Conservation (phyloP, 2,329 filamentous ascomycete species). For the Diaporthe citriasiana region DNA sequence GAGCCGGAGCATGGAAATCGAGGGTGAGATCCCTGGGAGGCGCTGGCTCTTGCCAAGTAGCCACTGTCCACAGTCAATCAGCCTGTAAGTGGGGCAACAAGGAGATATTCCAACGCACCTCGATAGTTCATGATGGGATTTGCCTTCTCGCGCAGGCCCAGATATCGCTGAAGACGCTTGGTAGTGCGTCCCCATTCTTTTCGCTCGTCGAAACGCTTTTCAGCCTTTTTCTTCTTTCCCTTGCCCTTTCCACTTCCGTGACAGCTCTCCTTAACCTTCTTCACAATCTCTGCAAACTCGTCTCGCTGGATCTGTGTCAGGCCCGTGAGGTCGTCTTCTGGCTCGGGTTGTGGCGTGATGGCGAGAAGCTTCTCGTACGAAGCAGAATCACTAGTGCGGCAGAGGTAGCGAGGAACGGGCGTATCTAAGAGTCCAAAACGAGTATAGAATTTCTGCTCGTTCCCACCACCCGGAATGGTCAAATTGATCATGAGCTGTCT, state of each 20-base stretch:
- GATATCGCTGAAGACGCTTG: conserved; percentile 76
- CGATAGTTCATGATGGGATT: conserved; percentile 4
- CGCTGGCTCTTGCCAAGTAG: conserved; percentile 38
- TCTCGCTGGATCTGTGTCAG: conserved; percentile 49
- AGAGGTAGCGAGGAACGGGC: conserved; percentile 78
- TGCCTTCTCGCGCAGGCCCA: conserved; percentile 72
- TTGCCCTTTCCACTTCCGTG: conserved; percentile 43
- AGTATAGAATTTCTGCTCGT: conserved; percentile 69
- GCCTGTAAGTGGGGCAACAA: neutral
- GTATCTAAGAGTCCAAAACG: conserved; percentile 72
- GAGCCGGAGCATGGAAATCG: conserved; percentile 59
- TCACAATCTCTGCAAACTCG: conserved; percentile 63
- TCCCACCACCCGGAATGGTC: conserved; percentile 67
- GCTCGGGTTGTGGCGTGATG: conserved; percentile 53
- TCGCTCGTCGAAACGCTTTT: conserved; percentile 64
- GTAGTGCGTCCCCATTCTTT: conserved; percentile 68
- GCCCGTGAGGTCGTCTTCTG: conserved; percentile 53
- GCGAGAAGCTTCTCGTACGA: conserved; percentile 50
- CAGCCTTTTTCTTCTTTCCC: conserved; percentile 62
- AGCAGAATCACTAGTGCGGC: conserved; percentile 63
- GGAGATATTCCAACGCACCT: neutral
- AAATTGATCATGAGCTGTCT: conserved; percentile 66
- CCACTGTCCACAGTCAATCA: neutral
- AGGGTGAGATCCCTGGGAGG: conserved; percentile 47
- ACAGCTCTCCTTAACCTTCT: conserved; percentile 45